Percentiles rank a stretch among this genome's conserved stretches.
Evolutionary conservation across 2,329 filamentous ascomycete genomes (phyloP).

Genomic region (Aspergillus sojae): DNA sequence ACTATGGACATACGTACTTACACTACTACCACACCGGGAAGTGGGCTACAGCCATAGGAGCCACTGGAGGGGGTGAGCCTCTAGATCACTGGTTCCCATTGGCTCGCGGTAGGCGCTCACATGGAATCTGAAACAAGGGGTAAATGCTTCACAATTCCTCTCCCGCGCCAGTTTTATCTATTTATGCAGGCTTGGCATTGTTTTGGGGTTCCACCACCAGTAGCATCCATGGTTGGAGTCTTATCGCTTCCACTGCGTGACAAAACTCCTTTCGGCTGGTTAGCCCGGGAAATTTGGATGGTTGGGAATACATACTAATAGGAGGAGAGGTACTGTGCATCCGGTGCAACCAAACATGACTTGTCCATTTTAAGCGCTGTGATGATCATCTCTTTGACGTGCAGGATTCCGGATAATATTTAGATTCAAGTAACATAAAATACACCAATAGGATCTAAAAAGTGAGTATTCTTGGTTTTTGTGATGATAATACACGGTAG

Average conservation of each 20-base stretch:
- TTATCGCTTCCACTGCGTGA: not conserved
- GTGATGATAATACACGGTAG: not conserved
- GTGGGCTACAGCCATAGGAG: conserved; percentile 11
- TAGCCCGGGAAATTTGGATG: not conserved
- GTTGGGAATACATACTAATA: not conserved
- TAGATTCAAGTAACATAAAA: not conserved
- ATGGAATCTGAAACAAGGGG: conserved; percentile 35
- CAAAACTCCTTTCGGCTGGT: not conserved
- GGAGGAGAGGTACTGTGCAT: not conserved
- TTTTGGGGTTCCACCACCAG: conserved; percentile 14
- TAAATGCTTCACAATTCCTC: conserved; percentile 37
- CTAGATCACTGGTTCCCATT: conserved; percentile 20
- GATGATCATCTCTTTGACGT: conserved; percentile 2
- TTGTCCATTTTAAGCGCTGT: conserved; percentile 1
- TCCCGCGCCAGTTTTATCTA: conserved; percentile 39
- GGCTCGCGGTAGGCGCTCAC: conserved; percentile 36
- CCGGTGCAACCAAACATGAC: not conserved
- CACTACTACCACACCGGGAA: not conserved
- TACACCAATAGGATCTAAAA: not conserved
- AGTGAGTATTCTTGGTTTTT: not conserved
- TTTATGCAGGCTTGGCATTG: conserved; percentile 29
- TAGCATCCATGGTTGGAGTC: conserved; percentile 2
- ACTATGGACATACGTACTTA: not conserved
- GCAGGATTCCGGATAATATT: conserved; percentile 1
- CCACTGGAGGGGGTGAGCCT: conserved; percentile 10